Base-by-base conservation (phyloP, 805 yeast species). In the Candida awuae region DNA sequence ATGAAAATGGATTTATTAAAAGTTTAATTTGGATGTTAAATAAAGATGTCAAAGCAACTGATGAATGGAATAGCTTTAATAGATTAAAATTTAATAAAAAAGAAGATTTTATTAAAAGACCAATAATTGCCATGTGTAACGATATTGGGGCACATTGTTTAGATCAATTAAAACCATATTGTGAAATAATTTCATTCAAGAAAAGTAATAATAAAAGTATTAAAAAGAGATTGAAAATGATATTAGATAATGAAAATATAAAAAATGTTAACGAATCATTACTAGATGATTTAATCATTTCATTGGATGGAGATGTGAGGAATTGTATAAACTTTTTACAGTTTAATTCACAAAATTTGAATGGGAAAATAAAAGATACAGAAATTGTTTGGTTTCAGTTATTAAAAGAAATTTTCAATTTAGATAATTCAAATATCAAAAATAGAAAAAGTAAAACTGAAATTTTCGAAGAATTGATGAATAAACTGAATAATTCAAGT, bases 51-150 rank as follows among this genome's bases (percentile, higher is more conserved):
- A 62, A 67, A 42, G 80, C 82, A 0, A 59, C 75, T 1, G 61
- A 53, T 23, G 61, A 57, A 32, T 46, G 59, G 31, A 33, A 49
- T 22, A 44, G 40, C 26, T 47, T 49, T 17, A 42, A 50, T 18
- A 49, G 53, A 28, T 48, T 52, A 6, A 56, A 56, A 28, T 49
- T 49, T 12, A 25, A 35, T 14, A 39, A 38, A 19, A 32, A 16
- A 22, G 41, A 40, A 8, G 46, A 61, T 26, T 59, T 78, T 5
- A 57, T 92, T 31, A 66, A 70, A 50, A 69, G 97, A 48, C 97
- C 97, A 1, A 85, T 92, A 15, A 84, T 90, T 38, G 88, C 95
- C 30, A 75, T 92, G 40, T 94, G 97, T 56, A 92, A 90, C 54
- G 95, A 92, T 53, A 68, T 84, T 2, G 87, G 84, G 56, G 73